A percentile compares a stretch with the other conserved stretches of the same genome.
Evolutionary conservation across 106 monocot species (phyloP).

Genomic region (Cymbidium sinense): DNA sequence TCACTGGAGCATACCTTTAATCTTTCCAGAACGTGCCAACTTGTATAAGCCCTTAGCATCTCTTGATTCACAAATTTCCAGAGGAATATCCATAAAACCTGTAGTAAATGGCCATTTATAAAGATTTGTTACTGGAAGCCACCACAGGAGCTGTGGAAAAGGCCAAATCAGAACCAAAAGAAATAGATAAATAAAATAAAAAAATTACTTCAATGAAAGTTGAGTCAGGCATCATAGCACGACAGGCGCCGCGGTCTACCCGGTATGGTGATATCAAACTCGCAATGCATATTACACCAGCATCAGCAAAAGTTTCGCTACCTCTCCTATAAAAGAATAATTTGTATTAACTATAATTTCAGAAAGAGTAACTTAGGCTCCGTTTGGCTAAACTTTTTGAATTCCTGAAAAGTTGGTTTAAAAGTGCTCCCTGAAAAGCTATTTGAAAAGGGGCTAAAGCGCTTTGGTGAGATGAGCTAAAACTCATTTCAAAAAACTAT

Average conservation of each 20-base stretch:
- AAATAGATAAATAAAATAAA: too few species aligned
- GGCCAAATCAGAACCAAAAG: not conserved
- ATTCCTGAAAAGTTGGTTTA: too few species aligned
- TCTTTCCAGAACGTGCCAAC: slow-evolving; percentile 80
- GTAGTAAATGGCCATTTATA: not conserved
- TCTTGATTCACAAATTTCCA: slow-evolving; percentile 81
- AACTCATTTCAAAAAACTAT: too few species aligned
- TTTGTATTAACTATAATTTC: not conserved
- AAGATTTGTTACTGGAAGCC: not conserved
- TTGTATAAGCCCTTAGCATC: slow-evolving; percentile 91
- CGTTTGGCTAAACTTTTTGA: too few species aligned
- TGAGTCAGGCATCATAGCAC: slow-evolving; percentile 58
- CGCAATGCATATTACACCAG: slow-evolving; percentile 89
- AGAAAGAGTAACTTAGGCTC: not conserved
- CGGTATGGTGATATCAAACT: slow-evolving; percentile 95
- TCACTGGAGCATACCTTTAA: slow-evolving; percentile 51
- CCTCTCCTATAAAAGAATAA: slow-evolving; percentile 51
- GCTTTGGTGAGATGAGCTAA: too few species aligned
- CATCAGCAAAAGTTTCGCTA: slow-evolving; percentile 94
- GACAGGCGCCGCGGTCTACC: slow-evolving; percentile 76
- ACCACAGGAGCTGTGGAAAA: not conserved
- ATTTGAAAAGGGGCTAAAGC: too few species aligned
- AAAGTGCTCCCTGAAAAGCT: too few species aligned
- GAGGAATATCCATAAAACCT: slow-evolving; percentile 86
- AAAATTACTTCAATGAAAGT: slow-evolving; percentile 70